Conservation (phyloP, 2,329 filamentous ascomycete species). For the Exophiala sp. region DNA sequence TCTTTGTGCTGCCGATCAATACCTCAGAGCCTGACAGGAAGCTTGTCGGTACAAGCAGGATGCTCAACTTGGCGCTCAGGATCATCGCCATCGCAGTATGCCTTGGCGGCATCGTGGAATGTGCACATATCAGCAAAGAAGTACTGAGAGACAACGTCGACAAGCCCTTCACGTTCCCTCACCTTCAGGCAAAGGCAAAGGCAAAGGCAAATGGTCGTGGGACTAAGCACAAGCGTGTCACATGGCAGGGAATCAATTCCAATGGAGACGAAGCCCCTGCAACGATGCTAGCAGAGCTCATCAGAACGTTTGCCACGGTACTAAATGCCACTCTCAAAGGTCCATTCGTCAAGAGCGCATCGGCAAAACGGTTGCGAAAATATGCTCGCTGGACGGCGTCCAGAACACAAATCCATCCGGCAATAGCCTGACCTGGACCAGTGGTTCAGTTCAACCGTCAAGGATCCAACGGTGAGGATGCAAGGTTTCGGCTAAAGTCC, state of each 20-base stretch:
- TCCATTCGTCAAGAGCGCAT: background rate
- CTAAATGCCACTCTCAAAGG: background rate
- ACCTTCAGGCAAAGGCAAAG: background rate
- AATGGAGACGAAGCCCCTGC: background rate
- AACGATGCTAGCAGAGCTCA: background rate
- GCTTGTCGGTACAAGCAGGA: background rate
- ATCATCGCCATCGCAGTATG: conserved; percentile 12
- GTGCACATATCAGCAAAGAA: conserved; percentile 13
- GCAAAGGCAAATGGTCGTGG: background rate
- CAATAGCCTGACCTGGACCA: conserved; percentile 6
- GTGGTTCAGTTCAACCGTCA: background rate
- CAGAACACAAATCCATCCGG: conserved; percentile 5
- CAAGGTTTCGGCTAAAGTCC: background rate
- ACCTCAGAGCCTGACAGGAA: background rate
- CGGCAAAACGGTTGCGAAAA: background rate
- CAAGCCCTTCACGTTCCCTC: background rate
- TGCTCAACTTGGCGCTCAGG: conserved; percentile 12
- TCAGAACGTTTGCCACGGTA: background rate
- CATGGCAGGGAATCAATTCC: background rate
- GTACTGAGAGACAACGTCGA: conserved; percentile 1
- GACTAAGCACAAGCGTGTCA: background rate
- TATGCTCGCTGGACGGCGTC: conserved; percentile 8
- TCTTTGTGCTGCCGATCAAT: background rate
- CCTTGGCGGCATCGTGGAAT: conserved; percentile 10
- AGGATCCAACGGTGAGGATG: background rate